Evolutionary conservation across 495 filamentous ascomycete genomes (phyloP), one percentile per base, ranked within the genome.

Genomic region (Chaetomium fimeti): DNA sequence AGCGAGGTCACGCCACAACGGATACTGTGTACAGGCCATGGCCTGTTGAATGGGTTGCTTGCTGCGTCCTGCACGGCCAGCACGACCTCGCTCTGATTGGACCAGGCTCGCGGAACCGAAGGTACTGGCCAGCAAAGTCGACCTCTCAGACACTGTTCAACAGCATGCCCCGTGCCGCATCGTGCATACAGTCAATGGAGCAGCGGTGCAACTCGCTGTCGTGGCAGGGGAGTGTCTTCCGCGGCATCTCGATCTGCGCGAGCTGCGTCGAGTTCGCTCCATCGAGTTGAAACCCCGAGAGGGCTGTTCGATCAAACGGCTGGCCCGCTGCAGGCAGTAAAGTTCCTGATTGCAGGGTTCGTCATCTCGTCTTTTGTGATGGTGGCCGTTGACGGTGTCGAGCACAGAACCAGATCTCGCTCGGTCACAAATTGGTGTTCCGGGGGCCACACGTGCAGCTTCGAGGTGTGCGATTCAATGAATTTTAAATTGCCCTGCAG

Each of bases 401-500:
- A 56, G 63, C 32, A 36, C 67, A 69, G 65, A 57, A 71, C 66
- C 63, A 32, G 68, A 72, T 73, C 65, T 69, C 63, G 58, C 66
- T 69, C 55, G 66, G 63, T 63, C 60, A 68, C 63, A 68, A 53
- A 62, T 45, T 63, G 62, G 67, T 57, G 53, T 64, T 66, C 69
- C 60, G 65, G 66, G 60, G 61, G 5, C 59, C 71, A 67, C 71
- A 73, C 61, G 72, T 69, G 70, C 67, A 68, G 61, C 57, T 40
- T 27, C 16, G 58, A 66, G 65, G 70, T 67, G 69, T 69, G 68
- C 27, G 49, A 45, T 62, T 67, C 70, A 72, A 74, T 74, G 66
- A 68, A 70, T 63, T 66, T 61, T 71, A 68, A 62, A 70, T 72
- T 71, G 57, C 62, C 25, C 48, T 69, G 69, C 61, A 71, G 64